A percentile compares a stretch with the other conserved stretches of the same genome.
These are phyloP conservation scores for Cystodermella granulosa DNA, from an alignment of 1,284 basidiomycete genomes.

Conservation along the genomic window DNA sequence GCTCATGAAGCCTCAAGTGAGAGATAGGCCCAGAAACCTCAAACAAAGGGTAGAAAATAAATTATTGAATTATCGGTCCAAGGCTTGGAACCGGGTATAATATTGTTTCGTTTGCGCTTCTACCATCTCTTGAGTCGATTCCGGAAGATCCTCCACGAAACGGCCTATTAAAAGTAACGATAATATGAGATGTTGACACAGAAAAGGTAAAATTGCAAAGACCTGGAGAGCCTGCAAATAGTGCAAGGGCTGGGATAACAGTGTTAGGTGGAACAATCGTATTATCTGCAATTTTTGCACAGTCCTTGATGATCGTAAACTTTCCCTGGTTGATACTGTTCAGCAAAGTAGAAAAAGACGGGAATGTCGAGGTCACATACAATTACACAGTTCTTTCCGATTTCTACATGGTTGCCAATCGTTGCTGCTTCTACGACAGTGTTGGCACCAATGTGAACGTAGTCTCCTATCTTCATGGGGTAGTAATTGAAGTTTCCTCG, in stretches of 20 bases:
- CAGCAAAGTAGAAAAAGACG: not conserved
- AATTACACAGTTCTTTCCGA: constrained; percentile 92
- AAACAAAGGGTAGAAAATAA: not conserved
- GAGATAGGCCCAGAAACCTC: too few relatives aligned
- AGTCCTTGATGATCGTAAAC: constrained; percentile 95
- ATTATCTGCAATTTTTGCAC: constrained; percentile 81
- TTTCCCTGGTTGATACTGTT: constrained; percentile 69
- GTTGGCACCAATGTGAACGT: constrained; percentile 86
- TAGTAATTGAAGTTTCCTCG: constrained; percentile 94
- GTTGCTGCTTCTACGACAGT: constrained; percentile 90
- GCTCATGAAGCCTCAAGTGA: too few relatives aligned
- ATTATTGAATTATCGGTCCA: constrained; percentile 23
- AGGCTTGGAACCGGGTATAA: constrained; percentile 46
- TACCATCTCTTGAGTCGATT: constrained; percentile 80
- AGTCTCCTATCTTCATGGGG: constrained; percentile 94
- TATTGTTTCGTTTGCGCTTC: constrained; percentile 73
- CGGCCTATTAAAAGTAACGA: constrained; percentile 48
- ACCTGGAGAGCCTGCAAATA: constrained; percentile 91
- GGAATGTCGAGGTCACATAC: constrained; percentile 45
- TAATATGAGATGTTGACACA: not conserved
- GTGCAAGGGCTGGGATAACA: constrained; percentile 82
- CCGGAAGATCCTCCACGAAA: constrained; percentile 80
- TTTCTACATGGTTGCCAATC: constrained; percentile 90
- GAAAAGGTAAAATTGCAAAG: constrained; percentile 1
- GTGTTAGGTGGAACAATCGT: constrained; percentile 89